Evolutionary conservation across 768 basidiomycete genomes (phyloP), one percentile per base, ranked within the genome.

Genomic region (Tremella fuciformis): DNA sequence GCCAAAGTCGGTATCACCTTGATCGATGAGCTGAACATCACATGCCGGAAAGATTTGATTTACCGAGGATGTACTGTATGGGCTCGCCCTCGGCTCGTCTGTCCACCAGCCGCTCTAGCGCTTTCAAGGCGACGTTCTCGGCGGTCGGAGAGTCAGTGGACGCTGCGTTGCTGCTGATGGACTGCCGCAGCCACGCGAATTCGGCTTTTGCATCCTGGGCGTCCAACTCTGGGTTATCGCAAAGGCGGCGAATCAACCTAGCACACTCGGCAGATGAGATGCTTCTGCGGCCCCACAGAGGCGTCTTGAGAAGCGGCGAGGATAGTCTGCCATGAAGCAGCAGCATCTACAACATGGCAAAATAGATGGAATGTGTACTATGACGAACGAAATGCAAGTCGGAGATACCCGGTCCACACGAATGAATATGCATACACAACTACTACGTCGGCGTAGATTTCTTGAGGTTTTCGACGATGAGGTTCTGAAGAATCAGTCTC

Each of bases 11-110:
- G 70, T 71, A 38, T 57, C 50, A 4, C 60, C 60, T 62, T 38
- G 21, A 16, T 2, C 37, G 39, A 24, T 59, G 22, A 52, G 53
- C 38, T 18, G 18, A 26, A 4, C 7, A 3, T 15, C 34, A 48
- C 46, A 22, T 49, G 19, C 57, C 11, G 51, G 24, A 34, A 8
- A 25, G 40, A 13, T 48, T 55, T 56, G 40, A 79, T 80, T 56
- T 73, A 88, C 91, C 91, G 51, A 96, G 81, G 66, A 96, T 89
- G 76, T 93, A 96, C 74, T 93, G 90, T 16, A 96, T 80, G 0
- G 91, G 91, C 76, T 91, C 89, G 11, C 88, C 88, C 15, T 65
- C 60, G 25, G 82, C 70, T 64, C 91, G 79, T 18, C 88, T 82
- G 16, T 75, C 70, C 39, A 92, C 81, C 80, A 77, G 29, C 26